These are phyloP conservation scores for Flaveria robusta DNA, from an alignment of 129 eudicot genomes.

Conservation along the genomic window DNA sequence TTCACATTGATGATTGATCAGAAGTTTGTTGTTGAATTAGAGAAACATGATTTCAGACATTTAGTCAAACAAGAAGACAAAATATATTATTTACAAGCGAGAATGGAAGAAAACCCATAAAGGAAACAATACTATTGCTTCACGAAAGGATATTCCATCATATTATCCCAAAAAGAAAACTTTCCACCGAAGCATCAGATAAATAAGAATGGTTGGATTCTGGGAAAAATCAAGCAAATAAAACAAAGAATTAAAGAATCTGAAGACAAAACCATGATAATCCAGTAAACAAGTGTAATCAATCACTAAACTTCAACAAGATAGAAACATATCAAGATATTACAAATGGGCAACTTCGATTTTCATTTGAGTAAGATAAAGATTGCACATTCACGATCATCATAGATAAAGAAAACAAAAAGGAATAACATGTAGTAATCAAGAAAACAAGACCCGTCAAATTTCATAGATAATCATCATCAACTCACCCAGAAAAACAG, in stretches of 20 bases:
- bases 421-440: not conserved
- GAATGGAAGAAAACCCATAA: conserved; percentile 20
- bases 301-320: conserved; percentile 20
- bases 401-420: conserved; percentile 36
- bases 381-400: conserved; percentile 51
- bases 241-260: conserved; percentile 23
- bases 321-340: conserved; percentile 8
- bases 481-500: conserved; percentile 34
- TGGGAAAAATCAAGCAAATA: conserved; percentile 3
- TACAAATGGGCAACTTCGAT: conserved; percentile 4
- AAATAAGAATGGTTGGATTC: conserved; percentile 6
- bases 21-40: not conserved
- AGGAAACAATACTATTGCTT: conserved; percentile 51
- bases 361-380: conserved; percentile 30
- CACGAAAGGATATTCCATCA: conserved; percentile 50
- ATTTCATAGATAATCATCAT: conserved; percentile 28
- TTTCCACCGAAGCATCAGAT: conserved; percentile 22
- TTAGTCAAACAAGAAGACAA: conserved; percentile 14
- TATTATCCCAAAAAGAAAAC: conserved; percentile 21
- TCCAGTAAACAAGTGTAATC: conserved; percentile 21
- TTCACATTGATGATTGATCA: conserved; percentile 19
- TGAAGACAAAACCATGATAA: conserved; percentile 27
- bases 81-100: conserved; percentile 12
- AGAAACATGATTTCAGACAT: conserved; percentile 10
- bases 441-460: conserved; percentile 41